Conservation (phyloP, 176 grass and related monocot species). For the Guadua angustifolia region DNA sequence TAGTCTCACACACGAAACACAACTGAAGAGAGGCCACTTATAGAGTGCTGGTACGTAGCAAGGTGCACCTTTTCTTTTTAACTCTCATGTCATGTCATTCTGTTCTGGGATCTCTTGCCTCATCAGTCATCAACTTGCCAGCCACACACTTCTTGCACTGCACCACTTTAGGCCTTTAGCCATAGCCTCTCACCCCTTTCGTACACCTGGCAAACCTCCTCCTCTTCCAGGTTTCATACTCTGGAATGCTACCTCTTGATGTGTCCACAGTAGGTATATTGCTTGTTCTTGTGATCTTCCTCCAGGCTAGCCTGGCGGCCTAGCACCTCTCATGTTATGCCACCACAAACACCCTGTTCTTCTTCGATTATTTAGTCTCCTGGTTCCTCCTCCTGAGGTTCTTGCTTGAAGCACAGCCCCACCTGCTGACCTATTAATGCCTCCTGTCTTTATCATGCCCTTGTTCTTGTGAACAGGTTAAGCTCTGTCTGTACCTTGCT, state of each 20-base stretch:
- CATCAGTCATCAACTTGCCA: neutral
- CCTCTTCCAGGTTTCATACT: neutral
- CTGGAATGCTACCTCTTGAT: neutral
- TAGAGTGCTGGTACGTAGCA: no score
- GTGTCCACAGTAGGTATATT: neutral
- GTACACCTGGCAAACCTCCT: slow-evolving; percentile 1
- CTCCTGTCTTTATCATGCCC: slow-evolving; percentile 7
- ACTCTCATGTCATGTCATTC: neutral
- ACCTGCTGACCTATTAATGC: slow-evolving; percentile 21
- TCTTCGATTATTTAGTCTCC: slow-evolving; percentile 6
- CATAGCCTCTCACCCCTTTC: neutral
- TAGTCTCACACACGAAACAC: neutral
- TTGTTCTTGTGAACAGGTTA: neutral
- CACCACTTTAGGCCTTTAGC: neutral
- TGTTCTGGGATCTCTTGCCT: neutral
- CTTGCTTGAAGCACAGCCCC: slow-evolving; percentile 13
- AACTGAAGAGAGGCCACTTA: neutral
- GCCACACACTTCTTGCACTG: neutral
- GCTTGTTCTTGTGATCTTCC: slow-evolving; percentile 34
- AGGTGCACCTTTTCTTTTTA: neutral
- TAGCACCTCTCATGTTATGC: neutral
- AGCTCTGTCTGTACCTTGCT: neutral
- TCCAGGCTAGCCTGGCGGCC: neutral
- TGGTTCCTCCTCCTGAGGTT: slow-evolving; percentile 29
- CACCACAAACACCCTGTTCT: slow-evolving; percentile 28